Evolutionary conservation across 192 early-diverging fungal species (phyloP).

Genomic region (Funneliformis geosporum): DNA sequence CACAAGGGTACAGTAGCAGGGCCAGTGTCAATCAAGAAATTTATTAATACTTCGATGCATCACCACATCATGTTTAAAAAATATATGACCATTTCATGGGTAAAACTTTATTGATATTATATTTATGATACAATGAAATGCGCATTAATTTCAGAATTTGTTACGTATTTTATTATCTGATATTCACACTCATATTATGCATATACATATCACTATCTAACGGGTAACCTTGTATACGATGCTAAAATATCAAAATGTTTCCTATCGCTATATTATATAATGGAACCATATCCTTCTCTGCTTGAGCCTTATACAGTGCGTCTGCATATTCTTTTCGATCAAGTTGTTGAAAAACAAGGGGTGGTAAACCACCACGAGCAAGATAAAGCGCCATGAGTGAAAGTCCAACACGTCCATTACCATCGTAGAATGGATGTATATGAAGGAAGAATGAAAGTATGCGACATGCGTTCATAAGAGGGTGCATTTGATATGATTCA

Average conservation of each 20-base stretch:
- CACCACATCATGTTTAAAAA: too few relatives aligned
- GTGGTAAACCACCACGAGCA: constrained; percentile 10
- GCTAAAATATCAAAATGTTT: constrained; percentile 26
- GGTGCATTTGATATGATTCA: constrained; percentile 17
- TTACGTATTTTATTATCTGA: too few relatives aligned
- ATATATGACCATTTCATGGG: too few relatives aligned
- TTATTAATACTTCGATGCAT: too few relatives aligned
- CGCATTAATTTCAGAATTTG: too few relatives aligned
- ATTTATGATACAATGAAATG: too few relatives aligned
- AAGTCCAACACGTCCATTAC: constrained; percentile 20
- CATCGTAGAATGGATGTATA: constrained; percentile 29
- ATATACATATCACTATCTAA: too few relatives aligned
- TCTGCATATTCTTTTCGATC: constrained; percentile 20
- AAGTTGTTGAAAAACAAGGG: constrained; percentile 24
- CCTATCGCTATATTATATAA: constrained; percentile 29
- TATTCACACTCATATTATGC: too few relatives aligned
- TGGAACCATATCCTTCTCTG: background rate
- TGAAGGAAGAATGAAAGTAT: constrained; percentile 4
- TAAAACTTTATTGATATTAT: too few relatives aligned
- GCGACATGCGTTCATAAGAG: constrained; percentile 27
- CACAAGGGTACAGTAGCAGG: too few relatives aligned
- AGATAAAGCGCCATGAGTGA: constrained; percentile 22
- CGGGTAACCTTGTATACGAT: too few relatives aligned
- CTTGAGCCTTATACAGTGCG: background rate
- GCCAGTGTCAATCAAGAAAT: too few relatives aligned